Evolutionary conservation across 306 rosid genomes (phyloP).

Genomic region (Astragalus glycyphyllos): DNA sequence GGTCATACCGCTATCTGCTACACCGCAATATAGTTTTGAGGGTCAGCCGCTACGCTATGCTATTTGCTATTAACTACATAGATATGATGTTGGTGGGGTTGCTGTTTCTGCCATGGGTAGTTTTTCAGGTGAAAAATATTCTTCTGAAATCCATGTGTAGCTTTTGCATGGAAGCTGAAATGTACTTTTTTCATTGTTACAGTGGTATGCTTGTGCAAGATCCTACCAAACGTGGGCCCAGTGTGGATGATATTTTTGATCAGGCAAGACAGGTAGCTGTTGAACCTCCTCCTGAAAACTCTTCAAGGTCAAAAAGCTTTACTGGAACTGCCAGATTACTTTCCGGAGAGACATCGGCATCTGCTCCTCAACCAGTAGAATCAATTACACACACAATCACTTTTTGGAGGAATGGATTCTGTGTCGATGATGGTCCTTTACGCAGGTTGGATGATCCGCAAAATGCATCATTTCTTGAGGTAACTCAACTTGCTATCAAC

Average conservation of each 20-base stretch:
- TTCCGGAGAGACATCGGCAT: slow-evolving; percentile 73
- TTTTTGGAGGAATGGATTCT: slow-evolving; percentile 92
- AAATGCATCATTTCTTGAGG: slow-evolving; percentile 85
- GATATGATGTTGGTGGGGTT: too few relatives aligned
- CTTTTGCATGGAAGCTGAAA: neutral
- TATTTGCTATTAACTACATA: too few relatives aligned
- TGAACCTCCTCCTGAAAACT: slow-evolving; percentile 54
- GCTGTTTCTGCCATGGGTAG: too few relatives aligned
- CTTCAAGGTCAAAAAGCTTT: slow-evolving; percentile 68
- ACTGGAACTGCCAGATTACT: slow-evolving; percentile 86
- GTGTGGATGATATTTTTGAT: slow-evolving; percentile 72
- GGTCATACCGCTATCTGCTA: too few relatives aligned
- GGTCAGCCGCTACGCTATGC: too few relatives aligned
- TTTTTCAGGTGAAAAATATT: neutral
- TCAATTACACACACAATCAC: slow-evolving; percentile 61
- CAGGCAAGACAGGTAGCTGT: slow-evolving; percentile 65
- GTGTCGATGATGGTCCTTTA: slow-evolving; percentile 76
- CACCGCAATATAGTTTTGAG: too few relatives aligned
- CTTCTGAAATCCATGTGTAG: neutral
- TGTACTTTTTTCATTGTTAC: slow-evolving; percentile 35
- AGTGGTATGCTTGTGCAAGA: slow-evolving; percentile 97
- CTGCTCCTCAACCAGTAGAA: slow-evolving; percentile 66
- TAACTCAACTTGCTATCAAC: slow-evolving; percentile 47
- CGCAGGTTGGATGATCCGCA: slow-evolving; percentile 78
- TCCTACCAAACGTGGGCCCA: slow-evolving; percentile 63